Evolutionary conservation across 352 stramenopile genomes (phyloP).

Genomic region (Peronospora destructor): DNA sequence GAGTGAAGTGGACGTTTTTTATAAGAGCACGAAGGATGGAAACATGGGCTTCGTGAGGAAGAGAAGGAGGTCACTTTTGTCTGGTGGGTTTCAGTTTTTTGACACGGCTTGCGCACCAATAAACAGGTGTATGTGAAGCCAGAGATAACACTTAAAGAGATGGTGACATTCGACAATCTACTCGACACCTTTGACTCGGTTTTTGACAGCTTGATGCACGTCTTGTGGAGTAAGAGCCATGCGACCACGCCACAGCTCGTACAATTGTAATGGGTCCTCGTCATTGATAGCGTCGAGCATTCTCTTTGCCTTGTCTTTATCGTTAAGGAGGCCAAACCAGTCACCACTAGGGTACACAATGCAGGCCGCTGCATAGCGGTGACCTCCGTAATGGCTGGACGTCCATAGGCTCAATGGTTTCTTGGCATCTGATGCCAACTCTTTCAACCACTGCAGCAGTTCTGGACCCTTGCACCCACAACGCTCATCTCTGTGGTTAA

Average conservation of each 20-base stretch:
- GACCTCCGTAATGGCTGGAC: conserved; percentile 66
- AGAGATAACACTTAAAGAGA: too few species aligned
- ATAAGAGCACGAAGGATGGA: too few species aligned
- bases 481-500: conserved; percentile 43
- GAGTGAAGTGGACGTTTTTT: too few species aligned
- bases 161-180: too few species aligned
- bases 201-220: conserved; percentile 43
- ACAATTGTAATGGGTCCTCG: conserved; percentile 38
- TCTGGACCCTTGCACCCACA: conserved; percentile 68
- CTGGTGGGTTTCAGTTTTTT: too few species aligned
- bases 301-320: conserved; percentile 34
- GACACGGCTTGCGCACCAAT: too few species aligned
- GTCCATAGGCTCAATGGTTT: conserved; percentile 50
- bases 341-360: conserved; percentile 70
- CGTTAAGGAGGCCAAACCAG: conserved; percentile 71
- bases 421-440: conserved; percentile 21
- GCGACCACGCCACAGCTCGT: conserved; percentile 57
- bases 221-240: conserved; percentile 44
- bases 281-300: conserved; percentile 40
- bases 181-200: conserved; percentile 11
- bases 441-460: conserved; percentile 54
- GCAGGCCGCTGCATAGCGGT: conserved; percentile 64
- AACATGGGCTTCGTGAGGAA: too few species aligned
- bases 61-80: too few species aligned
- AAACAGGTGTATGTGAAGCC: too few species aligned